phyloP scores from a whole-genome alignment of 176 grass and related monocot genomes.

The Areca catechu region DNA sequence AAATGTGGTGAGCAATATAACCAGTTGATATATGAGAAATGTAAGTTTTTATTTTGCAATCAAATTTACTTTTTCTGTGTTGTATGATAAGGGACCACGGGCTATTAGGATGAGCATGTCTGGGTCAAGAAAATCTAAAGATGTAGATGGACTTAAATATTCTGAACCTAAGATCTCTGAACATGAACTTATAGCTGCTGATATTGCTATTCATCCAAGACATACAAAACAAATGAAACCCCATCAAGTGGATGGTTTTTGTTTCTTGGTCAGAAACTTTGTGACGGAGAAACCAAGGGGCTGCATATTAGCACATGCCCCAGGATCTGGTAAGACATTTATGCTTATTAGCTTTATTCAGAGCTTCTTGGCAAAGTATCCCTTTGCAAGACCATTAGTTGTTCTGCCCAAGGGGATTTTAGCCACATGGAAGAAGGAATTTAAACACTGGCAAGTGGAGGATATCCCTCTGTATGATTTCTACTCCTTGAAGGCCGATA shows the following conservation, averaged over 20 bases:
- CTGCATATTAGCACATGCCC: constrained; percentile 95
- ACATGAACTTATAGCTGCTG: constrained; percentile 38
- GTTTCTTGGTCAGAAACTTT: constrained; percentile 87
- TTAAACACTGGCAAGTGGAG: constrained; percentile 77
- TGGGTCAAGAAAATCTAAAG: constrained; percentile 32
- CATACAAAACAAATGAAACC: constrained; percentile 72
- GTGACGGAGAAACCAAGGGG: constrained; percentile 67
- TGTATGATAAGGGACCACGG: constrained; percentile 48
- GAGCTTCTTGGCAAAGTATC: constrained; percentile 90
- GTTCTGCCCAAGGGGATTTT: constrained; percentile 93
- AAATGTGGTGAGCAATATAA: too few relatives aligned
- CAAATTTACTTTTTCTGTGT: not conserved
- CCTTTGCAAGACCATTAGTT: constrained; percentile 63
- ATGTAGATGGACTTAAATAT: constrained; percentile 40
- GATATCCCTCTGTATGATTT: constrained; percentile 84
- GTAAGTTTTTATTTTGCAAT: too few relatives aligned
- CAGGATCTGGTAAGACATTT: constrained; percentile 94
- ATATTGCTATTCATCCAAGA: constrained; percentile 84
- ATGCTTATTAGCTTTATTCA: constrained; percentile 98
- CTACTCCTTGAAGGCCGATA: constrained; percentile 86
- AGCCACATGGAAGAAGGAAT: constrained; percentile 79
- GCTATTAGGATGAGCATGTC: constrained; percentile 29
- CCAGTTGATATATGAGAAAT: too few relatives aligned
- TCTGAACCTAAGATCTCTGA: constrained; percentile 39
- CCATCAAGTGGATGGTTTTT: constrained; percentile 83